Evolutionary conservation across 2,329 filamentous ascomycete genomes (phyloP), one percentile per base, ranked within the genome.

Genomic region (Fusarium avenaceum): DNA sequence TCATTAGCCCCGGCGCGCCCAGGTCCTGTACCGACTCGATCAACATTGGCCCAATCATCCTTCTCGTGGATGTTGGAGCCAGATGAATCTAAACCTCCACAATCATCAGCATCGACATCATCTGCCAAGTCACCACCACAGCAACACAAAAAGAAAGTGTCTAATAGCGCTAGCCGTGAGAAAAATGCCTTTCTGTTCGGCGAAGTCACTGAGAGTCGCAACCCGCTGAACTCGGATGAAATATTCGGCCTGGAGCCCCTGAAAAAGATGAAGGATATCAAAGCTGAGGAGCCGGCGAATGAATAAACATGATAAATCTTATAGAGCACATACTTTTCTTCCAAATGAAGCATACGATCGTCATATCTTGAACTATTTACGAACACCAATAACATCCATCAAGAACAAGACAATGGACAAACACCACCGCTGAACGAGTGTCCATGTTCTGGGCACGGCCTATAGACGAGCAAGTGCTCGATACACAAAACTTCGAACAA

Each of bases 61-160:
- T 94, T 93, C 76, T 89, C 91, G 2, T 93, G 90, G 90, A 94
- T 94, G 90, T 82, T 94, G 3, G 89, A 89, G 68, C 86, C 85
- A 4, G 84, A 86, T 67, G 75, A 81, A 54, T 76, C 80, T 0
- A 58, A 47, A 13, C 70, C 62, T 40, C 67, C 73, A 49, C 59
- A 75, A 56, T 64, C 73, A 1, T 51, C 70, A 55, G 63, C 73
- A 1, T 51, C 69, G 14, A 30, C 68, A 4, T 62, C 74, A 5
- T 46, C 70, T 9, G 68, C 54, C 35, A 79, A 78, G 20, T 78
- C 79, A 7, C 74, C 78, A 6, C 65, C 77, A 8, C 51, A 72
- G 14, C 73, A 74, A 58, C 76, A 84, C 61, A 80, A 78, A 66
- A 84, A 83, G 71, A 75, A 79, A 46, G 69, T 76, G 4, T 81